phyloP scores from a whole-genome alignment of 2,329 filamentous ascomycete species.

The Ophiocordyceps camponoti-floridani region DNA sequence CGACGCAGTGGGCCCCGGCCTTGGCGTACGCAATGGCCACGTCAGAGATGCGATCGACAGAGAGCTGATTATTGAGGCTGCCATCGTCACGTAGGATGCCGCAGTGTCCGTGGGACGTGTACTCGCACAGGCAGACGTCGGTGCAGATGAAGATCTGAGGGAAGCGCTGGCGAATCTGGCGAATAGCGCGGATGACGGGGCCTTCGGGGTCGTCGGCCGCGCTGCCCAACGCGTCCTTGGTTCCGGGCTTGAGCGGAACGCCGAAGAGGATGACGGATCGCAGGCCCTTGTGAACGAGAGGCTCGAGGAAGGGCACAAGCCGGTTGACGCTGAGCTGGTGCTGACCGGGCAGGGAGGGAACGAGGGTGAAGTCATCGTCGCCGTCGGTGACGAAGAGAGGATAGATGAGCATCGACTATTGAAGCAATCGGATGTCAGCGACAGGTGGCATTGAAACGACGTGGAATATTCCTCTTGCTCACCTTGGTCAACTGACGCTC shows the following conservation, averaged over 20 bases:
- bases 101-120: constrained; percentile 94
- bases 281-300: constrained; percentile 77
- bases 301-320: constrained; percentile 66
- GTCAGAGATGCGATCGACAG: constrained; percentile 86
- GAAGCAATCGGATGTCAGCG: background rate
- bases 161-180: constrained; percentile 66
- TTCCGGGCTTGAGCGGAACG: constrained; percentile 63
- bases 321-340: constrained; percentile 76
- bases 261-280: constrained; percentile 91
- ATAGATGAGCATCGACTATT: constrained; percentile 92
- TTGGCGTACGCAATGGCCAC: constrained; percentile 97
- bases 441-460: background rate
- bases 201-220: constrained; percentile 84
- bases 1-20: constrained; percentile 90
- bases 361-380: constrained; percentile 77
- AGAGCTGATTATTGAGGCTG: constrained; percentile 79
- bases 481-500: constrained; percentile 78
- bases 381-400: constrained; percentile 92
- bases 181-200: constrained; percentile 77
- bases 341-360: constrained; percentile 83
- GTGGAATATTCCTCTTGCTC: background rate
- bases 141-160: constrained; percentile 80
- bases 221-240: constrained; percentile 83
- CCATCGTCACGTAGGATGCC: constrained; percentile 90
- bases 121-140: constrained; percentile 96